Evolutionary conservation across 768 basidiomycete species (phyloP), one percentile per base, ranked within the genome.

Genomic region (Mycena amicta): DNA sequence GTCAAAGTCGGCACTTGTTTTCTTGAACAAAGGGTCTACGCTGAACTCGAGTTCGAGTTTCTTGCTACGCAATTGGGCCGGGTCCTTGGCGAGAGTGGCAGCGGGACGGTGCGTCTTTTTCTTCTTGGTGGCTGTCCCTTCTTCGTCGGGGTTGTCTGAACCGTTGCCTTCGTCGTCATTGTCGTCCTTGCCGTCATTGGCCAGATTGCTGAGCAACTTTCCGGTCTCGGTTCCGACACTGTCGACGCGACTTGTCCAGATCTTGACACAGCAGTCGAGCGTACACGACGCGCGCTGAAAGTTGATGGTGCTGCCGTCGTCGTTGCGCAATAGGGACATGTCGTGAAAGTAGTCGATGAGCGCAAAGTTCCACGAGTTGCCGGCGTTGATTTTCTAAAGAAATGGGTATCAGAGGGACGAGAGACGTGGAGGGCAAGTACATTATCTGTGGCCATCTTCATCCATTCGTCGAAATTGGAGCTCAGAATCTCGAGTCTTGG

Each of bases 361-460:
- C 3, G 95, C 95, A 65, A 97, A 93, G 68, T 90, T 93, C 97
- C 97, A 99, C 45, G 97, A 94, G 71, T 99, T 99, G 40, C 87
- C 86, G 5, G 92, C 90, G 57, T 95, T 99, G 76, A 99, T 98
- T 98, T 98, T 99, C 97, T 98, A 37, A 37, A 18, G 18, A 8
- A 18, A 18, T 37, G 68, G 20, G 30, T 57, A 47, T 59, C 49
- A 39, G 53, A 11, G 22, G 72, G 43, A 67, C 57, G 29, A 28
- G 55, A 56, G 51, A 29, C 30, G 33, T 53, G 6, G 31, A 50
- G 26, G 15, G 53, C 27, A 52, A 77, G 66, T 70, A 98, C 97
- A 73, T 98, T 98, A 70, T 98, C 96, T 2, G 96, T 98, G 1
- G 95, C 95, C 87, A 98, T 88, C 80, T 98, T 98, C 96, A 99